These are phyloP conservation scores for Podaxis pistillaris DNA, from an alignment of 768 basidiomycete species.

Conservation along the genomic window DNA sequence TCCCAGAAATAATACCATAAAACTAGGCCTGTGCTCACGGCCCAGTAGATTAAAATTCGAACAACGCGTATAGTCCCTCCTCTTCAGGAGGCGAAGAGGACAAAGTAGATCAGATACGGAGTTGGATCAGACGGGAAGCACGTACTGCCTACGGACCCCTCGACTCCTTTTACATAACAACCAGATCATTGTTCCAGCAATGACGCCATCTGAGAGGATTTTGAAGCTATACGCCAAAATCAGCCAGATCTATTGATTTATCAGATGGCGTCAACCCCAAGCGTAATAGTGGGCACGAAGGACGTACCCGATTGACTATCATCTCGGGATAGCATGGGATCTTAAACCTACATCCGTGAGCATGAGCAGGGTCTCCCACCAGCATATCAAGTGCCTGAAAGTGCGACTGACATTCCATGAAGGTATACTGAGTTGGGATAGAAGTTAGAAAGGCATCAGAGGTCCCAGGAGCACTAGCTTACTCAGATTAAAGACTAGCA, in stretches of 20 bases:
- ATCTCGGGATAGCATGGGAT: background rate
- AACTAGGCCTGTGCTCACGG: background rate
- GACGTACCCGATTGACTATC: background rate
- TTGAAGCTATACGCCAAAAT: background rate
- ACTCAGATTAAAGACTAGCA: background rate
- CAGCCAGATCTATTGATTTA: conserved; percentile 2
- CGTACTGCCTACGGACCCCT: background rate
- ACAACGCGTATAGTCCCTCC: conserved; percentile 2
- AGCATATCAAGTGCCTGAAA: background rate
- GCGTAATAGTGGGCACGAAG: background rate
- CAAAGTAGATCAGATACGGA: background rate
- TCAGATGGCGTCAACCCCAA: background rate
- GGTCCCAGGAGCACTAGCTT: background rate
- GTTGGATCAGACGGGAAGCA: background rate
- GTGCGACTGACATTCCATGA: background rate
- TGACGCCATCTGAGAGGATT: conserved; percentile 7
- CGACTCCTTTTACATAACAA: background rate
- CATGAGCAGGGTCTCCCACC: background rate
- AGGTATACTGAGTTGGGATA: background rate
- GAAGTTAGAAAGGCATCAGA: background rate
- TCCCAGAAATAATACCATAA: background rate
- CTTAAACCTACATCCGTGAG: background rate
- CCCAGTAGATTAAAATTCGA: conserved; percentile 4
- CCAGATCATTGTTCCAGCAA: conserved; percentile 7
- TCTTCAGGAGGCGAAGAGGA: background rate